Percentiles rank a stretch among this genome's conserved stretches.
Evolutionary conservation across 192 early-diverging fungal genomes (phyloP).

Genomic region (Radiomyces spectabilis): DNA sequence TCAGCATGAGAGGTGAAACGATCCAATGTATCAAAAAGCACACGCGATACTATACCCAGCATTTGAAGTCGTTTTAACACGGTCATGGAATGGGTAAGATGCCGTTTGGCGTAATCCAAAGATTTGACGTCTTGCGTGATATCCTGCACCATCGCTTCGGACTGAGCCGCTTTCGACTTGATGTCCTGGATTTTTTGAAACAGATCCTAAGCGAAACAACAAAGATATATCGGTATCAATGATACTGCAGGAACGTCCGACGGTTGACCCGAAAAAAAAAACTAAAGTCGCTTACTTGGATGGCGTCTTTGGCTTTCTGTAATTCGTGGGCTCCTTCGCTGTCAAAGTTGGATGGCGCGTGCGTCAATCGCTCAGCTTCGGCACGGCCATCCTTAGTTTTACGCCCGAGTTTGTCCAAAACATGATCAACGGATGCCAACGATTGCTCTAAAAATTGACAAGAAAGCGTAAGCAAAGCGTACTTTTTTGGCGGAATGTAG

Average conservation of each 20-base stretch:
- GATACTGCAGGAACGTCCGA: too few relatives aligned
- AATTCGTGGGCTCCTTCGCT: constrained; percentile 55
- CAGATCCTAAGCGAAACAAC: constrained; percentile 45
- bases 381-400: constrained; percentile 53
- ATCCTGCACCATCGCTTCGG: constrained; percentile 84
- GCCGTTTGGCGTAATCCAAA: constrained; percentile 90
- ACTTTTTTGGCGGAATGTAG: background rate
- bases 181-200: constrained; percentile 79
- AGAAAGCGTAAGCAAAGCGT: background rate
- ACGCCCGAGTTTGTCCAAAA: constrained; percentile 48
- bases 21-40: too few relatives aligned
- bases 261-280: too few relatives aligned
- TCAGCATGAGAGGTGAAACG: background rate
- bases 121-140: constrained; percentile 96
- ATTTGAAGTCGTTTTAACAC: constrained; percentile 83
- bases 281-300: constrained; percentile 55
- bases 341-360: constrained; percentile 57
- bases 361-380: constrained; percentile 65
- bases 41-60: constrained; percentile 57
- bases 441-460: constrained; percentile 46
- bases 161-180: constrained; percentile 73
- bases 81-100: constrained; percentile 75
- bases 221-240: too few relatives aligned
- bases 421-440: constrained; percentile 55
- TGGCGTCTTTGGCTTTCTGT: constrained; percentile 64